Conservation (phyloP, 768 basidiomycete species). For the Tricholoma bakamatsutake region DNA sequence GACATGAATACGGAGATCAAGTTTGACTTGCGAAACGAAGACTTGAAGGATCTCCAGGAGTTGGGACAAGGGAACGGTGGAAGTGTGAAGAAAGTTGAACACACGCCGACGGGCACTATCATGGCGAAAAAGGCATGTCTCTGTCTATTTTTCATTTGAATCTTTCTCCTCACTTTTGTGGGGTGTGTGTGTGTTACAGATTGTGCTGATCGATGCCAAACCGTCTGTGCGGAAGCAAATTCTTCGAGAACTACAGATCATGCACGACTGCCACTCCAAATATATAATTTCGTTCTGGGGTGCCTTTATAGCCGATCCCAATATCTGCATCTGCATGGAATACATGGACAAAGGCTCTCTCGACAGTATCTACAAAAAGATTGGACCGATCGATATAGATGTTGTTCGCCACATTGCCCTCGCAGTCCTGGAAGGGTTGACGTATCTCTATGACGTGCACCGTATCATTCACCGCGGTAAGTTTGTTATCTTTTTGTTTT, state of each 20-base stretch:
- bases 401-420: slow-evolving; percentile 92
- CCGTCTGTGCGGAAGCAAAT: slow-evolving; percentile 97
- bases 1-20: slow-evolving; percentile 85
- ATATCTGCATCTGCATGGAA: slow-evolving; percentile 99
- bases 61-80: slow-evolving; percentile 96
- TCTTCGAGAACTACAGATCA: slow-evolving; percentile 94
- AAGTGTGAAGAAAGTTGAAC: slow-evolving; percentile 94
- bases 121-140: slow-evolving; percentile 95
- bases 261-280: slow-evolving; percentile 92
- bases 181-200: slow-evolving; percentile 39
- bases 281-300: slow-evolving; percentile 98
- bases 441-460: slow-evolving; percentile 95
- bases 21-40: slow-evolving; percentile 81
- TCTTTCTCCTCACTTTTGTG: not conserved
- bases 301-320: slow-evolving; percentile 94
- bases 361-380: slow-evolving; percentile 94
- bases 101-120: slow-evolving; percentile 81
- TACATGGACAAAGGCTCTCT: slow-evolving; percentile 91
- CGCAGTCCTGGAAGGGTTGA: slow-evolving; percentile 90
- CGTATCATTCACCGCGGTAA: slow-evolving; percentile 97
- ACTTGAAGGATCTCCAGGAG: slow-evolving; percentile 85
- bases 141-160: not conserved
- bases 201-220: slow-evolving; percentile 94
- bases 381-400: slow-evolving; percentile 88
- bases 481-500: slow-evolving; percentile 16